Conservation (phyloP, 148 eudicot species). For the Bassia scoparia region DNA sequence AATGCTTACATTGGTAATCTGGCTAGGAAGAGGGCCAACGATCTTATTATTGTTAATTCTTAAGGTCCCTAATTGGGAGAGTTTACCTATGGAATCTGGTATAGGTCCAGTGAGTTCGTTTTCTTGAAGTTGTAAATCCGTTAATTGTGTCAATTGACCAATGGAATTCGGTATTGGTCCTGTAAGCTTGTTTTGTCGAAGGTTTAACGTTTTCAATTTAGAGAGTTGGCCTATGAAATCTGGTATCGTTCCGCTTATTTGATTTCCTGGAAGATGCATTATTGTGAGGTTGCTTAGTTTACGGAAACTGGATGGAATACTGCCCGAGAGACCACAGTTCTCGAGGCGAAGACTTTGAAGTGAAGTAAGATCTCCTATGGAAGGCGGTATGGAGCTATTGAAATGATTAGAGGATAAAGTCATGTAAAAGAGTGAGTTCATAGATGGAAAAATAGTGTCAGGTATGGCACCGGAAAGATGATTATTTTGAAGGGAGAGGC, state of each 20-base stretch:
- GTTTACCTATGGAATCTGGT: background rate
- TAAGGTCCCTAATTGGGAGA: constrained; percentile 17
- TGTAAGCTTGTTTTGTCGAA: constrained; percentile 37
- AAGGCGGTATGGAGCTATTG: constrained; percentile 42
- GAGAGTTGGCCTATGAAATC: constrained; percentile 37
- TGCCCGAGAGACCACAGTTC: constrained; percentile 41
- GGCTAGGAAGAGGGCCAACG: background rate
- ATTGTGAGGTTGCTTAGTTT: constrained; percentile 33
- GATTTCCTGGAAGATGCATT: constrained; percentile 43
- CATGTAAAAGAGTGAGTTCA: constrained; percentile 34
- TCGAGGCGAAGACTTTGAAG: constrained; percentile 43
- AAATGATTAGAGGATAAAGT: constrained; percentile 46
- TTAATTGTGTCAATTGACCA: constrained; percentile 18
- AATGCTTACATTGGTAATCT: background rate
- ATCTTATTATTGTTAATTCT: constrained; percentile 33
- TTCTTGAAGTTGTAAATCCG: constrained; percentile 18
- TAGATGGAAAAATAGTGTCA: constrained; percentile 26
- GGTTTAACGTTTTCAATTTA: constrained; percentile 32
- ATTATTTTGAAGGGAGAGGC: constrained; percentile 42
- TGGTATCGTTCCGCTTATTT: constrained; percentile 54
- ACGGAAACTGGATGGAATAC: constrained; percentile 50
- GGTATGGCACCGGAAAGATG: constrained; percentile 43
- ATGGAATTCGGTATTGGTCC: constrained; percentile 50
- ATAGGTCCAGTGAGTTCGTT: constrained; percentile 46
- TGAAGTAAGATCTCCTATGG: constrained; percentile 34